Base-by-base conservation (phyloP, 805 yeast genomes). In the Cyberlindnera sargentensis region DNA sequence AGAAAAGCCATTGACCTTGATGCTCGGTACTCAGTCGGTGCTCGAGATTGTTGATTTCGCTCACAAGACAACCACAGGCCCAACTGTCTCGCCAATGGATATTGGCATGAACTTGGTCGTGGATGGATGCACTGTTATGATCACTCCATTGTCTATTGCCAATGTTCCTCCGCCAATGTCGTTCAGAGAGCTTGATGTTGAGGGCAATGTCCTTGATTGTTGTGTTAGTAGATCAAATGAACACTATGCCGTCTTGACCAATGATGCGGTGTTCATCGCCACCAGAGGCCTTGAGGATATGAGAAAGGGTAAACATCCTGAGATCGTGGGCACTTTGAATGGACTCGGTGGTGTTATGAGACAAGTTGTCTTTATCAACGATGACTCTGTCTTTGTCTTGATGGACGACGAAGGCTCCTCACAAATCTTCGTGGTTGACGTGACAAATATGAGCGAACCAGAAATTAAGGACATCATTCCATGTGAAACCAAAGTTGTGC, bases 81-180 rank as follows among this genome's bases (percentile, higher is more conserved):
- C 95, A 6, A 73, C 84, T 0, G 60, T 69, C 10, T 62, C 77
- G 4, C 90, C 95, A 1, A 57, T 70, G 44, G 96, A 88, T 60
- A 57, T 75, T 27, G 98, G 99, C 39, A 78, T 84, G 71, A 76
- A 80, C 8, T 65, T 84, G 23, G 96, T 91, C 0, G 70, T 83
- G 31, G 98, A 93, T 65, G 96, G 96, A 2, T 53, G 62, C 1
- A 70, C 73, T 9, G 75, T 82, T 10, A 76, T 79, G 51, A 65
- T 89, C 24, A 91, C 99, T 0, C 97, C 98, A 0, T 69, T 93
- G 32, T 73, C 84, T 1, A 59, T 81, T 29, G 95, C 96, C 2
- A 88, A 82, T 58, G 91, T 88, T 8, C 99, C 99, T 4, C 99
- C 99, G 1, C 99, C 99, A 36, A 78, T 87, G 58, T 74, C 86